phyloP scores from a whole-genome alignment of 176 grass and related monocot species.

The Aechmea fasciata region DNA sequence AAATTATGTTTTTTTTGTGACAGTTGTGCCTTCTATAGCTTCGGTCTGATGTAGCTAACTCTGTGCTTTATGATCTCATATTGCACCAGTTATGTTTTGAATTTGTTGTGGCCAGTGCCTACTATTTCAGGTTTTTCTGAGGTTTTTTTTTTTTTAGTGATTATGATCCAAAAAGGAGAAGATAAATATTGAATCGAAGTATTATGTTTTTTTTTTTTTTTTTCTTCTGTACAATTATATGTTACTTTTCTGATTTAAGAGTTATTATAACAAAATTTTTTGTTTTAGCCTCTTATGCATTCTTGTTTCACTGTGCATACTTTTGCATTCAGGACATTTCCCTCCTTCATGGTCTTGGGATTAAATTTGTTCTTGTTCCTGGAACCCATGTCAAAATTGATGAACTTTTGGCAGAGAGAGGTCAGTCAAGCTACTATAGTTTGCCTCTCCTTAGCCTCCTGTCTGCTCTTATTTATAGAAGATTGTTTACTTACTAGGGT shows the following conservation, averaged over 20 bases:
- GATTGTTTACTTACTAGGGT: background rate
- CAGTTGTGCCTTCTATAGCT: no score
- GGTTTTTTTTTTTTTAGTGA: no score
- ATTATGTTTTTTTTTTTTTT: no score
- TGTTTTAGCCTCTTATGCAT: slow-evolving; percentile 4
- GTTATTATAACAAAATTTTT: background rate
- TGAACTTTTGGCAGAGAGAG: slow-evolving; percentile 69
- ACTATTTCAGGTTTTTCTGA: no score
- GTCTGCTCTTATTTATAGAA: background rate
- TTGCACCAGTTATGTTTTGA: background rate
- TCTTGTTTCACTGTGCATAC: slow-evolving; percentile 9
- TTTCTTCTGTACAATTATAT: background rate
- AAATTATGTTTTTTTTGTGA: no score
- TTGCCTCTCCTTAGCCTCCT: background rate
- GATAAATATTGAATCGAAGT: background rate
- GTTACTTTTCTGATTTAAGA: background rate
- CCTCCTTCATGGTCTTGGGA: slow-evolving; percentile 95
- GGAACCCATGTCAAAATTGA: slow-evolving; percentile 88
- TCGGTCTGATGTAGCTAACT: no score
- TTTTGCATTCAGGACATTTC: slow-evolving; percentile 62
- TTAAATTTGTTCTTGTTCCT: slow-evolving; percentile 80
- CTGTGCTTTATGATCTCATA: background rate
- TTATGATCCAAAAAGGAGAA: no score
- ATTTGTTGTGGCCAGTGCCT: background rate
- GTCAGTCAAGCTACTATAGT: slow-evolving; percentile 23